A percentile compares a stretch with the other conserved stretches of the same genome.
Evolutionary conservation across 2,329 filamentous ascomycete genomes (phyloP).

Genomic region (Geosmithia putterillii): DNA sequence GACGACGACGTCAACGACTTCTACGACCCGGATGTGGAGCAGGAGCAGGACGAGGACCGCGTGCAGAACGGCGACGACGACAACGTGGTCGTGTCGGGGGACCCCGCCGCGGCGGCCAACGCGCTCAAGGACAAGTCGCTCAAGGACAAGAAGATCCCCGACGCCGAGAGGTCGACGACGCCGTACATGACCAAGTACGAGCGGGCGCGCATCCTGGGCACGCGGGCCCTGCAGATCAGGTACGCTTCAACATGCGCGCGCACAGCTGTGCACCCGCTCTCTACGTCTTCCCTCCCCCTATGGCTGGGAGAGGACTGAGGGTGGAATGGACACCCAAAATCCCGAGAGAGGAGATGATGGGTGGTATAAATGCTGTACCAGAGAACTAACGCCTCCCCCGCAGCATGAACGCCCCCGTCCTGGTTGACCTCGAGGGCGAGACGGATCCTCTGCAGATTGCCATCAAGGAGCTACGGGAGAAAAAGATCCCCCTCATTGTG

Average conservation of each 20-base stretch:
- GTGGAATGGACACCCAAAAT: conserved; percentile 6
- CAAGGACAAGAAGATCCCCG: conserved; percentile 80
- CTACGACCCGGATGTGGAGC: conserved; percentile 44
- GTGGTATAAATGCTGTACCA: too few relatives aligned
- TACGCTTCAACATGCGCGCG: conserved; percentile 37
- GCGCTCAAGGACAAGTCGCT: conserved; percentile 41
- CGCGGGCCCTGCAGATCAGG: conserved; percentile 91
- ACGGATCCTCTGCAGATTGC: conserved; percentile 96
- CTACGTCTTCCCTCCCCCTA: background rate
- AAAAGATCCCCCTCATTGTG: conserved; percentile 96
- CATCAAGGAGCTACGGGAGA: conserved; percentile 92
- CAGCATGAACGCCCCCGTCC: conserved; percentile 93
- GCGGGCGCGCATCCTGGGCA: conserved; percentile 83
- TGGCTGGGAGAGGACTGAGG: background rate
- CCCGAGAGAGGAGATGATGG: too few relatives aligned
- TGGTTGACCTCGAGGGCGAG: conserved; percentile 94
- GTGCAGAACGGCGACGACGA: conserved; percentile 41
- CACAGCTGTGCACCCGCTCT: too few relatives aligned
- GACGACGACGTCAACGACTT: conserved; percentile 53
- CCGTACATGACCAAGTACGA: conserved; percentile 99
- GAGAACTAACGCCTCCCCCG: too few relatives aligned
- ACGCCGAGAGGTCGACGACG: conserved; percentile 79
- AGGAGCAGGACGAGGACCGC: conserved; percentile 39
- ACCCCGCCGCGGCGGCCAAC: conserved; percentile 47
- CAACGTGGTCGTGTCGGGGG: conserved; percentile 48